Evolutionary conservation across 257 asterid genomes (phyloP).

Genomic region (Knoxia roxburghii): DNA sequence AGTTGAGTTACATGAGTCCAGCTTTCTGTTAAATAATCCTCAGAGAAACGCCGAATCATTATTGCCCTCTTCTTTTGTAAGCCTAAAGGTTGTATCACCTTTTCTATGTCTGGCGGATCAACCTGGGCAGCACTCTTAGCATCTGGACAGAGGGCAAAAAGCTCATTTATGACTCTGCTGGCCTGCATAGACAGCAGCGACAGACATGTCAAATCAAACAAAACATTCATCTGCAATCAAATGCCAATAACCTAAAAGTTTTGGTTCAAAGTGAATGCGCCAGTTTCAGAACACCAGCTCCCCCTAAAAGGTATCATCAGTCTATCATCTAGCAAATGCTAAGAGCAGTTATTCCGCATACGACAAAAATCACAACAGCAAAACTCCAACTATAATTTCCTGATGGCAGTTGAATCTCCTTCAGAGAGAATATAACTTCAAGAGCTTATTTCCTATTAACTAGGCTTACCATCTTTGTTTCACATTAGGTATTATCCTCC

Average conservation of each 20-base stretch:
- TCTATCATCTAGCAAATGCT: background rate
- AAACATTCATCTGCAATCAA: background rate
- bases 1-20: conserved; percentile 82
- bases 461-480: background rate
- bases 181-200: conserved; percentile 24
- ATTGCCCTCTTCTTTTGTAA: conserved; percentile 54
- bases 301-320: background rate
- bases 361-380: background rate
- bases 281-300: background rate
- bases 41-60: conserved; percentile 48
- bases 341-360: background rate
- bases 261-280: background rate
- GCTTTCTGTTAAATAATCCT: conserved; percentile 43
- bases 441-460: background rate
- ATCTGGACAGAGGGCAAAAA: conserved; percentile 67
- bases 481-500: background rate
- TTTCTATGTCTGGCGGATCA: conserved; percentile 42
- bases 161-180: conserved; percentile 37
- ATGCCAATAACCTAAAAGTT: background rate
- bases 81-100: conserved; percentile 59
- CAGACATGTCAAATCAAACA: background rate
- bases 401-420: background rate
- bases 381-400: background rate
- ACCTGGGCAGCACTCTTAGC: conserved; percentile 58
- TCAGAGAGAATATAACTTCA: background rate